A percentile compares a stretch with the other conserved stretches of the same genome.
Conservation (phyloP, 768 basidiomycete species). For the Clathrus columnatus region DNA sequence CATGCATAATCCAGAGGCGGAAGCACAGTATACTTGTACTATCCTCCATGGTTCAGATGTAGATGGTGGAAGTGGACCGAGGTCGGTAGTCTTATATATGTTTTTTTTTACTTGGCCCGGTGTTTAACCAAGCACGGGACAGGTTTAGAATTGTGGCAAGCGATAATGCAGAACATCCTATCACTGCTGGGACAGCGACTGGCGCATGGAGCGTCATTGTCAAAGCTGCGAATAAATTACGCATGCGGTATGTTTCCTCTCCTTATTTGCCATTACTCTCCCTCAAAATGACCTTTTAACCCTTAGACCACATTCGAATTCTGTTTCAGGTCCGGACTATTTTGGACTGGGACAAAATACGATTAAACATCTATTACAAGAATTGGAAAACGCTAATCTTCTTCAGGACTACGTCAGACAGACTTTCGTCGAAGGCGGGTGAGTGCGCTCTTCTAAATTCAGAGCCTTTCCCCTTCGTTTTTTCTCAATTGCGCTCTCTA, state of each 20-base stretch:
- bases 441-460: conserved; percentile 26
- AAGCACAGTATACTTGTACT: conserved; percentile 73
- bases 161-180: conserved; percentile 60
- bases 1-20: conserved; percentile 53
- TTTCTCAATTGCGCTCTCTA: conserved; percentile 6
- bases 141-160: conserved; percentile 78
- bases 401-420: conserved; percentile 83
- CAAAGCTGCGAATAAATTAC: conserved; percentile 70
- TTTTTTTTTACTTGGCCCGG: background rate
- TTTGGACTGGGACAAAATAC: conserved; percentile 82
- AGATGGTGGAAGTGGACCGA: conserved; percentile 36
- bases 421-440: conserved; percentile 79
- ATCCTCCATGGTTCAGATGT: conserved; percentile 73
- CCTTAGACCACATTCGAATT: conserved; percentile 66
- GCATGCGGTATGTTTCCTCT: conserved; percentile 46
- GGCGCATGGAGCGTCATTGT: conserved; percentile 84
- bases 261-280: no score
- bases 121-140: background rate
- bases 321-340: conserved; percentile 83
- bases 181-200: conserved; percentile 80
- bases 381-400: conserved; percentile 62
- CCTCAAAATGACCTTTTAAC: background rate
- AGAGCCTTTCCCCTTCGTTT: background rate
- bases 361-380: conserved; percentile 86
- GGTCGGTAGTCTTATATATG: background rate